Percentiles rank a stretch among this genome's conserved stretches.
Conservation (phyloP, 345 rosid species). For the Populus deltoides region DNA sequence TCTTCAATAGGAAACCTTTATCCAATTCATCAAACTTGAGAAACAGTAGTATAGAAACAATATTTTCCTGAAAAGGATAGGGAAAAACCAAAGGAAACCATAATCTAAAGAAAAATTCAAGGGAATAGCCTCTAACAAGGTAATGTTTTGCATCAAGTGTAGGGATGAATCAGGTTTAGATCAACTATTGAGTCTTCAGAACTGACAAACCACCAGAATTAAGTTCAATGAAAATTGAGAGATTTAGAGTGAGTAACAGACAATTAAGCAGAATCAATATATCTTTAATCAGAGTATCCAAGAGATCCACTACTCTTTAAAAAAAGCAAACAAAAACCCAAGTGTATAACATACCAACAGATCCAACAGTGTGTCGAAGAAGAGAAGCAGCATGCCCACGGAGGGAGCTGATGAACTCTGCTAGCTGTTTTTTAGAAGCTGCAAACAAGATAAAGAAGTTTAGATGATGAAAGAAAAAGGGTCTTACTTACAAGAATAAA, state of each 20-base stretch:
- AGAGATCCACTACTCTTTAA: not conserved
- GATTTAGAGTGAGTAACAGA: not conserved
- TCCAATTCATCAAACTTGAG: not conserved
- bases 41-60: not conserved
- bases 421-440: slow-evolving; percentile 80
- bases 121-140: not conserved
- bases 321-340: not conserved
- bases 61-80: not conserved
- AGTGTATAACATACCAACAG: slow-evolving; percentile 57
- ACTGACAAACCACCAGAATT: not conserved
- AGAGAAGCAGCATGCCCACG: slow-evolving; percentile 75
- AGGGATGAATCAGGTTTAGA: not conserved
- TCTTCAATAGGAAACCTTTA: not conserved
- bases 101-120: no score
- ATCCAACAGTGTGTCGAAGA: slow-evolving; percentile 90
- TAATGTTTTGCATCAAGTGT: not conserved
- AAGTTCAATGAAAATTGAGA: not conserved
- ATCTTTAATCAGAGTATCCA: not conserved
- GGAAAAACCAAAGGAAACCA: no score
- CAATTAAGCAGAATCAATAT: not conserved
- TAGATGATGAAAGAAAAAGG: not conserved
- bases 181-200: not conserved
- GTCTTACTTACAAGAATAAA: not conserved
- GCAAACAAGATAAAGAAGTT: slow-evolving; percentile 18
- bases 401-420: slow-evolving; percentile 64